A percentile compares a stretch with the other conserved stretches of the same genome.
These are phyloP conservation scores for Didymella exigua DNA, from an alignment of 2,329 filamentous ascomycete genomes.

Conservation along the genomic window DNA sequence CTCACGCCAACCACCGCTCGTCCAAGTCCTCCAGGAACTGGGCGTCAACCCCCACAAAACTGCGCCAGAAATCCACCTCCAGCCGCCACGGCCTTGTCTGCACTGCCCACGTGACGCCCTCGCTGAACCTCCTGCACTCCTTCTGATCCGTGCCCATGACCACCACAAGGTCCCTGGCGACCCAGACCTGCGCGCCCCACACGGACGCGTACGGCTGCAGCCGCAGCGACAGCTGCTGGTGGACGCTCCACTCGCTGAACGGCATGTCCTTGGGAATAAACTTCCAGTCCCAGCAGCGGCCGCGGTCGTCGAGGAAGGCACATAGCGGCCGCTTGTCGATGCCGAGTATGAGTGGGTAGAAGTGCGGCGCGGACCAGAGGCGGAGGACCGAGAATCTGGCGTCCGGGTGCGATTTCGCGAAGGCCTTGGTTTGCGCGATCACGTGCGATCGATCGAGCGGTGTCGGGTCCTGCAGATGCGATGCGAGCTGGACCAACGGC, in stretches of 20 bases:
- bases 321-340: conserved; percentile 42
- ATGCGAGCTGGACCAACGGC: conserved; percentile 27
- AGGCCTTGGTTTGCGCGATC: conserved; percentile 39
- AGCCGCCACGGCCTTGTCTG: conserved; percentile 57
- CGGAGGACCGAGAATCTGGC: conserved; percentile 54
- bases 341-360: conserved; percentile 57
- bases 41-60: conserved; percentile 56
- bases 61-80: conserved; percentile 60
- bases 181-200: conserved; percentile 47
- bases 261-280: conserved; percentile 58
- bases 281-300: conserved; percentile 55
- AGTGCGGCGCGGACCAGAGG: conserved; percentile 57
- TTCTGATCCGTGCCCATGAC: conserved; percentile 54
- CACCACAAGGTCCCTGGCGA: conserved; percentile 53
- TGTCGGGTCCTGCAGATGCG: conserved; percentile 42
- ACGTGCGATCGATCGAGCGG: conserved; percentile 42
- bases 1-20: conserved; percentile 47
- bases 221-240: conserved; percentile 45
- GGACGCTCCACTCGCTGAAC: conserved; percentile 52
- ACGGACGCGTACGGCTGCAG: conserved; percentile 39
- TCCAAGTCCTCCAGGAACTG: conserved; percentile 53
- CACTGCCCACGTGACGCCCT: conserved; percentile 53
- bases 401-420: conserved; percentile 26
- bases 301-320: conserved; percentile 52
- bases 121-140: conserved; percentile 50